These are phyloP conservation scores for Phytophthora pisi DNA, from an alignment of 352 stramenopile species.

Conservation along the genomic window DNA sequence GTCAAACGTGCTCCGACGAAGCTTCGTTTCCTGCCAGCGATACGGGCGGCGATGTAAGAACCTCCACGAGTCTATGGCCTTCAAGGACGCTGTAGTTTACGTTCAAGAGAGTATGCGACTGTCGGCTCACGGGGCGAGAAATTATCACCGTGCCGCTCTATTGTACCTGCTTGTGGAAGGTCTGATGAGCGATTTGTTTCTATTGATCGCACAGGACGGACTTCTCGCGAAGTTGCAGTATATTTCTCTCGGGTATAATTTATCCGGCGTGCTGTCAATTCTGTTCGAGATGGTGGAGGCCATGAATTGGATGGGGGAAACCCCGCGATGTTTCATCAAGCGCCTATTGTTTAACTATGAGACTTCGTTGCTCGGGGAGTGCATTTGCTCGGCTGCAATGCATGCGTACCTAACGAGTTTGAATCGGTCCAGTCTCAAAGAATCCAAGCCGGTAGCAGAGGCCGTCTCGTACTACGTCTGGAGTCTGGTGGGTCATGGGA, in stretches of 20 bases:
- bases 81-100: slow-evolving; percentile 12
- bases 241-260: slow-evolving; percentile 8
- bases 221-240: slow-evolving; percentile 22
- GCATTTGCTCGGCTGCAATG: slow-evolving; percentile 6
- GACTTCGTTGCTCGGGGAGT: slow-evolving; percentile 13
- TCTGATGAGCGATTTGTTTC: slow-evolving; percentile 17
- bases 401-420: slow-evolving; percentile 16
- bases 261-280: slow-evolving; percentile 11
- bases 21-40: slow-evolving; percentile 6
- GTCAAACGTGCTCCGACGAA: slow-evolving; percentile 5
- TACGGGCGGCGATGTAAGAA: slow-evolving; percentile 7
- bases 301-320: slow-evolving; percentile 11
- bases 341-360: slow-evolving; percentile 26
- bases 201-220: slow-evolving; percentile 18
- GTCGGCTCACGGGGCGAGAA: slow-evolving; percentile 11
- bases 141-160: slow-evolving; percentile 15
- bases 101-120: slow-evolving; percentile 13
- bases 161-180: slow-evolving; percentile 19
- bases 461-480: slow-evolving; percentile 19
- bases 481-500: slow-evolving; percentile 9
- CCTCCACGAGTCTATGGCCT: background rate
- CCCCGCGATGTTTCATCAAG: slow-evolving; percentile 6
- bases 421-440: slow-evolving; percentile 17
- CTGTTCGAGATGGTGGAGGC: slow-evolving; percentile 15
- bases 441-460: background rate